Base-by-base conservation (phyloP, 2,329 filamentous ascomycete species). In the Cordyceps cicadae region DNA sequence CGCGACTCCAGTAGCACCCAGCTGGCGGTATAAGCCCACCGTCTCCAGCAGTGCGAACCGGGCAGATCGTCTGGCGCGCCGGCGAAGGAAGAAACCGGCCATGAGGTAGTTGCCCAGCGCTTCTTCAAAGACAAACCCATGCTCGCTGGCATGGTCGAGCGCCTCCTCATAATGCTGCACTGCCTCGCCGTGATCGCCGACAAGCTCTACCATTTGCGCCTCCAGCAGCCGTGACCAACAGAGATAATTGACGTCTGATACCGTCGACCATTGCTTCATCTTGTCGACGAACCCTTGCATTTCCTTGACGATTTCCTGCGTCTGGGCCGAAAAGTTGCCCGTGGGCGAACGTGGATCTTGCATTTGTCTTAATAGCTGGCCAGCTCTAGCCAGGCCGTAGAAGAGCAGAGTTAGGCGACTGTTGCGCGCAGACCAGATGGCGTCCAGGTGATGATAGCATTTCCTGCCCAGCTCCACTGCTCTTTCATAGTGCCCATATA, bases 101-200 rank as follows among this genome's bases (percentile, higher is more conserved):
- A 92, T 87, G 34, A 92, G 76, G 68, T 90, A 89, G 67, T 88
- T 87, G 17, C 85, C 83, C 1, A 91, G 77, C 0, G 87, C 89
- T 70, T 92, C 87, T 63, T 92, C 89, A 54, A 91, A 81, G 2
- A 81, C 68, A 63, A 89, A 87, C 49, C 80, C 79, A 66, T 90
- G 80, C 60, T 88, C 79, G 21, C 88, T 79, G 14, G 87, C 83
- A 67, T 92, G 88, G 66, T 92, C 88, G 61, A 92, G 74, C 7
- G 86, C 84, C 63, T 83, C 79, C 69, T 93, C 89, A 67, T 90
- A 92, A 50, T 81, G 75, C 26, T 76, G 76, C 39, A 92, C 77
- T 8, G 87, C 85, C 2, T 72, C 68, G 3, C 82, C 85, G 62
- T 85, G 79, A 39, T 87, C 74, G 8, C 74, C 74, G 5, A 77